Base-by-base conservation (phyloP, 176 grass and related monocot species). In the Triticum monococcum region DNA sequence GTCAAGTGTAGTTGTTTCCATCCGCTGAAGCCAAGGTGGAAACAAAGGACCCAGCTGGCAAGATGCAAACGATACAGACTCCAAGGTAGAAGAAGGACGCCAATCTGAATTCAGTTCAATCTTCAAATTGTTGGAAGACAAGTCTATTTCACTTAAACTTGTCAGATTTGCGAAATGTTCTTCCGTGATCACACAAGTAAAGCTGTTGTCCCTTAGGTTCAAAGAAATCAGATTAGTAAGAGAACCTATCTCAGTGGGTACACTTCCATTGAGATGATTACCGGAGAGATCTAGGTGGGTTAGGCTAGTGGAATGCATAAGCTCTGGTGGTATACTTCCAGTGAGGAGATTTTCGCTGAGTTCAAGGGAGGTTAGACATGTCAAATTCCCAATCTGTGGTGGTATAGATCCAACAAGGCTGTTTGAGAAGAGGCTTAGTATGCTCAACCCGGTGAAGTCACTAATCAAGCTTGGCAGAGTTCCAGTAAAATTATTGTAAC, bases 1-100 rank as follows among this genome's bases (percentile, higher is more conserved):
- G 5, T 37, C 18, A 16, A 90, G 35, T 6, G 3, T 3, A 30
- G n/a, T 48, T 26, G 79, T 40, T 56, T 84, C 32, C 12, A 36
- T 65, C n/a, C n/a, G 30, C 17, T 70, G 76, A 52, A 89, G 32
- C 88, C 88, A 90, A 23, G 12, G 9, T 13, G 83, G 83, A 81
- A 90, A 78, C 0, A 62, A 31, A 18, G 83, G 61, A 30, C 88
- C 88, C 24, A 90, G 26, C 17, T n/a, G 28, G 12, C 83, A 86
- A 41, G 78, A 82, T 41, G 33, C 38, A 18, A 90, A 64, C 1
- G 8, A 1, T 16, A 25, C 28, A 28, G 0, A 5, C 28, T 43
- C 67, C 7, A 78, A 64, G 22, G 14, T 80, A 24, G 87, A 72
- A 0, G 65, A 48, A 75, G 82, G n/a, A 30, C 26, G 24, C 63